Evolutionary conservation across 768 basidiomycete genomes (phyloP).

Genomic region (Chiua virens): DNA sequence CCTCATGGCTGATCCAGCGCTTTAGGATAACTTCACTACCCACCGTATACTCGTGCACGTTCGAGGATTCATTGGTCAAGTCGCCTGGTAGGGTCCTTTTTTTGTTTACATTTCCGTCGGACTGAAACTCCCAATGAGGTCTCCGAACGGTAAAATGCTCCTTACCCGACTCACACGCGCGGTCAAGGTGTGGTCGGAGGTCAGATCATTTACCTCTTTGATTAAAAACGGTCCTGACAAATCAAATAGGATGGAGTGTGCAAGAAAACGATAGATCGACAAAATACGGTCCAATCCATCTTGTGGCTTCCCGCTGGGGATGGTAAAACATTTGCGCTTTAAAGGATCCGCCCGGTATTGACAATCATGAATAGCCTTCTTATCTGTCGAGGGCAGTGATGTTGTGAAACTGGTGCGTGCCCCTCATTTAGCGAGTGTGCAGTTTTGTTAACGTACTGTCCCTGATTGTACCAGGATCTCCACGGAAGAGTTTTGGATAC

Average conservation of each 20-base stretch:
- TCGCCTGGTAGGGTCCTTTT: conserved; percentile 42
- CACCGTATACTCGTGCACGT: conserved; percentile 52
- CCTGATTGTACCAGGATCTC: conserved; percentile 37
- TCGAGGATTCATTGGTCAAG: conserved; percentile 53
- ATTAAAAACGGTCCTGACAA: conserved; percentile 6
- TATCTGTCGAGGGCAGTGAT: conserved; percentile 50
- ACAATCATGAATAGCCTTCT: conserved; percentile 39
- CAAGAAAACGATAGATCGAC: conserved; percentile 49
- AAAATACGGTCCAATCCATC: conserved; percentile 47
- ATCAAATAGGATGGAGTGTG: conserved; percentile 48
- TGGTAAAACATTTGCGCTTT: conserved; percentile 30
- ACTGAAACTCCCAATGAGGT: conserved; percentile 34
- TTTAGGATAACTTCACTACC: conserved; percentile 42
- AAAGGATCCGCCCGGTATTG: conserved; percentile 9
- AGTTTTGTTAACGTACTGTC: conserved; percentile 15
- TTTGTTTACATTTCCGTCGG: background rate
- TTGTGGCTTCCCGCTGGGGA: conserved; percentile 52
- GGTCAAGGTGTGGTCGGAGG: conserved; percentile 55
- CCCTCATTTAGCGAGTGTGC: conserved; percentile 1
- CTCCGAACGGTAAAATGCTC: conserved; percentile 45
- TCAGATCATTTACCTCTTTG: conserved; percentile 19
- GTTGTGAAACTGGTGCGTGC: conserved; percentile 45
- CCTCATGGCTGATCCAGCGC: conserved; percentile 13
- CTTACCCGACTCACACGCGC: conserved; percentile 49
- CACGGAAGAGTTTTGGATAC: conserved; percentile 44